Evolutionary conservation across 208 protist species (phyloP).

Genomic region (Acanthamoeba triangularis): DNA sequence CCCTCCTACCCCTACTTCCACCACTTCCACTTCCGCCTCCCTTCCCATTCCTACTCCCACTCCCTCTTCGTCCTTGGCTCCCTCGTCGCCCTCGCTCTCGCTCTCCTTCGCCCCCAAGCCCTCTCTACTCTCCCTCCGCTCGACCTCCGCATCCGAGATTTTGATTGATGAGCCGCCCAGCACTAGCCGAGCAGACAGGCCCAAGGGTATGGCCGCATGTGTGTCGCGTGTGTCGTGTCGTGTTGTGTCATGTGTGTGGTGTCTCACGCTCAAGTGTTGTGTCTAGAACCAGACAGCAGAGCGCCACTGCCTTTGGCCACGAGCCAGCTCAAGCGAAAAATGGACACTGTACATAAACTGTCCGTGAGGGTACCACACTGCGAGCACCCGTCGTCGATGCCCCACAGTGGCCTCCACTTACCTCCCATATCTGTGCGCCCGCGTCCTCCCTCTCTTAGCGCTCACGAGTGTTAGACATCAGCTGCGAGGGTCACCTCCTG

Average conservation of each 20-base stretch:
- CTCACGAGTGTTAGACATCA: neutral
- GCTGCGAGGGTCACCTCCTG: neutral
- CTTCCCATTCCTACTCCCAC: neutral
- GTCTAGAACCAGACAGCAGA: neutral
- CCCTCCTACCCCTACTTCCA: no score
- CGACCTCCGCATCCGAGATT: neutral
- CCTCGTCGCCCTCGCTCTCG: neutral
- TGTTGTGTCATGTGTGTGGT: neutral
- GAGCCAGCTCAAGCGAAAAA: neutral
- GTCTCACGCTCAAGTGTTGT: neutral
- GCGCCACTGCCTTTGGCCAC: neutral
- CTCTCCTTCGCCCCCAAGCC: neutral
- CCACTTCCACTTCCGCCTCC: neutral
- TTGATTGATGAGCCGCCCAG: neutral
- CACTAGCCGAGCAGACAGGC: neutral
- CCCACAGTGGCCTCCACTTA: neutral
- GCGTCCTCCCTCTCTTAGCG: neutral
- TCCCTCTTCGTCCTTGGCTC: neutral
- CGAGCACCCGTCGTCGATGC: neutral
- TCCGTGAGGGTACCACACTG: neutral
- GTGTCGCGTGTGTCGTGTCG: neutral
- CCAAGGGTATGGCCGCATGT: neutral
- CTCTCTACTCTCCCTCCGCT: neutral
- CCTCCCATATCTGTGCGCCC: neutral
- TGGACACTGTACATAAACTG: conserved; percentile 37